Conservation (phyloP, 1,284 basidiomycete genomes). For the Somion occarium region DNA sequence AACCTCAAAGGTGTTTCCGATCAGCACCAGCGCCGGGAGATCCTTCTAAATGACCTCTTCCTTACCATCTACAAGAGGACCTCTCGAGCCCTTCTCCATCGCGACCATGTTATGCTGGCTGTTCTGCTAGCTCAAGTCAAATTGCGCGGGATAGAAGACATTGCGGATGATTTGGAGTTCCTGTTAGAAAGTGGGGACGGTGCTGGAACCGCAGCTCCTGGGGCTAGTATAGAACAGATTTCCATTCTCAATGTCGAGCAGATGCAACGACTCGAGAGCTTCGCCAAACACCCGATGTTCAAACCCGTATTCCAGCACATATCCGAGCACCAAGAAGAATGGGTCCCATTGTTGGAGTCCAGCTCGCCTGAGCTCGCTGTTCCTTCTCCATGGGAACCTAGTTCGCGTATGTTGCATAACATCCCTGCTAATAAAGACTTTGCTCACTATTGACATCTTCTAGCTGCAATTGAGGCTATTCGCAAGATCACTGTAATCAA, state of each 20-base stretch:
- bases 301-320: constrained; percentile 74
- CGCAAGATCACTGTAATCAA: constrained; percentile 80
- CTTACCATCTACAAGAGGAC: constrained; percentile 86
- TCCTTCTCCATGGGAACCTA: constrained; percentile 75
- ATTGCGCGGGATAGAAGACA: constrained; percentile 72
- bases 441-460: constrained; percentile 11
- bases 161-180: constrained; percentile 85
- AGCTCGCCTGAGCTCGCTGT: constrained; percentile 67
- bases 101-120: constrained; percentile 90
- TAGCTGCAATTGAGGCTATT: constrained; percentile 71
- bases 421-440: neutral
- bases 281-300: constrained; percentile 70
- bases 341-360: constrained; percentile 74
- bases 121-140: constrained; percentile 91
- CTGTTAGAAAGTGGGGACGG: constrained; percentile 84
- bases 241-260: constrained; percentile 65
- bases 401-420: constrained; percentile 54
- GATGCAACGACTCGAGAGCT: constrained; percentile 59
- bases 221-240: constrained; percentile 32
- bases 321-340: constrained; percentile 59
- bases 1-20: constrained; percentile 81
- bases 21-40: constrained; percentile 68
- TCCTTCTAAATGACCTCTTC: constrained; percentile 92
- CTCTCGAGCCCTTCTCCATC: constrained; percentile 86
- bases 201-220: constrained; percentile 37